A percentile compares a stretch with the other conserved stretches of the same genome.
These are phyloP conservation scores for Vaccinium corymbosum DNA, from an alignment of 148 eudicot species.

Conservation along the genomic window DNA sequence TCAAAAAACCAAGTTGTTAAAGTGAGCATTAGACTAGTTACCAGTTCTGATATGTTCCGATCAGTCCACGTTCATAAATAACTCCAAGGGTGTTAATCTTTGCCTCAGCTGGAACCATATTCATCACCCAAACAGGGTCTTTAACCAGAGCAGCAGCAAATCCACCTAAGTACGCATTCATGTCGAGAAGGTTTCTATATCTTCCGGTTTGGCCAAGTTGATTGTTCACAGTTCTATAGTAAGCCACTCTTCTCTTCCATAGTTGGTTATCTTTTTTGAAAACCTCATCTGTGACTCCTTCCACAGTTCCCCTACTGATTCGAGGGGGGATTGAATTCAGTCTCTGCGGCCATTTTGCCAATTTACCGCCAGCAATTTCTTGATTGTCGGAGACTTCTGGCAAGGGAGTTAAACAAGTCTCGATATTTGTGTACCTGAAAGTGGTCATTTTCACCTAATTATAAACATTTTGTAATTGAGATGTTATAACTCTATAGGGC, in stretches of 20 bases:
- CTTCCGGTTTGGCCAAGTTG: constrained; percentile 57
- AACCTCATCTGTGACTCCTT: constrained; percentile 44
- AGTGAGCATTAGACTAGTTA: constrained; percentile 11
- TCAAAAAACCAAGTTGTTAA: neutral
- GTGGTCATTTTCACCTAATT: neutral
- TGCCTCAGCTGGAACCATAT: constrained; percentile 63
- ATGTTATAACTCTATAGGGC: neutral
- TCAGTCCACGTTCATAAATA: constrained; percentile 65
- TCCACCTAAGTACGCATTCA: constrained; percentile 82
- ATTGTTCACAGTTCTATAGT: constrained; percentile 65
- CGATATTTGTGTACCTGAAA: constrained; percentile 70
- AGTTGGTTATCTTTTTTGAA: constrained; percentile 43
- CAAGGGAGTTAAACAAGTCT: constrained; percentile 52
- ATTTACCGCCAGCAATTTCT: constrained; percentile 56
- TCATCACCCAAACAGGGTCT: constrained; percentile 82
- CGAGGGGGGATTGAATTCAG: constrained; percentile 62
- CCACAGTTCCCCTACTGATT: constrained; percentile 41
- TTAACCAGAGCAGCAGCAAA: constrained; percentile 66
- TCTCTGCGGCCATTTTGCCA: constrained; percentile 73
- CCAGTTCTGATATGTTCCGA: constrained; percentile 81
- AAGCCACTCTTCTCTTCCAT: constrained; percentile 65
- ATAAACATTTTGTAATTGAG: neutral
- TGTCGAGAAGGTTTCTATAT: constrained; percentile 75
- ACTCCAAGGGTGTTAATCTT: constrained; percentile 69
- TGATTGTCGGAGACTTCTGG: constrained; percentile 44